Base-by-base conservation (phyloP, 306 rosid genomes). In the Glycine tomentella region DNA sequence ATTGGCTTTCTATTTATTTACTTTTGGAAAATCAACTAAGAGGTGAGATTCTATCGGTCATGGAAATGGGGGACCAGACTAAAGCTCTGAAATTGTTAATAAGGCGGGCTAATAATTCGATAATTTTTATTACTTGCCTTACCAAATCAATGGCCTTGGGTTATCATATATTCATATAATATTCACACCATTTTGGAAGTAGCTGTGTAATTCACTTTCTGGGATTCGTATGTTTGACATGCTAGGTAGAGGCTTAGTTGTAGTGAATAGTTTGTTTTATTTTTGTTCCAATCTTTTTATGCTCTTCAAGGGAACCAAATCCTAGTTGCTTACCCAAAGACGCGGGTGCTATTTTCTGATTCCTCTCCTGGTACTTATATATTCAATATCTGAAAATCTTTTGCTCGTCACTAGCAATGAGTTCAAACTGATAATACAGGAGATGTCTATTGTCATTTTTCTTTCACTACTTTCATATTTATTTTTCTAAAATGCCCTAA, bases 1-100 rank as follows among this genome's bases (percentile, higher is more conserved):
- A 66, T 72, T 66, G 59, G 66, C 73, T 78, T 66, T 66, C 77
- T 72, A 14, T 20, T 25, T n/a, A 20, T 9, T 20, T 68, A 72
- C 58, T 38, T 69, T 76, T 6, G 9, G 62, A 76, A 61, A 55
- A 25, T 51, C 13, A 11, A 65, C 42, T 1, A 15, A 51, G 34
- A 51, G 74, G 25, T 61, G 69, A 74, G 78, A 84, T 80, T 80
- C 84, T 75, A 15, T 42, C 5, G 69, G 71, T 49, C 59, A 50
- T 42, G 66, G 2, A 14, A 75, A 51, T 58, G 73, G 59, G 70
- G 63, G 70, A 78, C 84, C 84, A 72, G 8, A 42, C 57, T 72
- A 50, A 72, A 56, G 77, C 65, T 56, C 58, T 33, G 3, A 40
- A 61, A 44, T 53, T 64, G 65, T 83, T 45, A 57, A 59, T 5